Conservation (phyloP, 208 protist species). For the Balamuthia mandrillaris region DNA sequence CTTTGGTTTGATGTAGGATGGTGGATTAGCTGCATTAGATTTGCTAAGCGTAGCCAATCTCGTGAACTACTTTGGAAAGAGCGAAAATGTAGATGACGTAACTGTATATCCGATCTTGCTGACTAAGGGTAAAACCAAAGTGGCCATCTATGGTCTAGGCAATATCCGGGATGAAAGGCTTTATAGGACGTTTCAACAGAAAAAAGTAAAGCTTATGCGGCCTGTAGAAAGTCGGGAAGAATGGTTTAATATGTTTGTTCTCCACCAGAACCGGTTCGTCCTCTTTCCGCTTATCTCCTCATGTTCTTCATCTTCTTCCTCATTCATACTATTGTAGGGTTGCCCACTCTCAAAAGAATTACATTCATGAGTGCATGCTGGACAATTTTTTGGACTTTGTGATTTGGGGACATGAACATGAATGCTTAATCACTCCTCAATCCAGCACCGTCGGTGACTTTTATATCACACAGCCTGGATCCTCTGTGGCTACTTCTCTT, state of each 20-base stretch:
- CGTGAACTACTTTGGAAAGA: slow-evolving; percentile 98
- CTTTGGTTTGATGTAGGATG: slow-evolving; percentile 39
- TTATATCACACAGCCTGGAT: slow-evolving; percentile 94
- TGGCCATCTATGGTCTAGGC: slow-evolving; percentile 96
- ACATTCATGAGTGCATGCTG: slow-evolving; percentile 89
- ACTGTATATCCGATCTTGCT: slow-evolving; percentile 86
- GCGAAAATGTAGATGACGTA: slow-evolving; percentile 85
- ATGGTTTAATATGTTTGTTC: slow-evolving; percentile 95
- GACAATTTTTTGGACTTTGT: slow-evolving; percentile 91
- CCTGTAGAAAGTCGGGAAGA: slow-evolving; percentile 53
- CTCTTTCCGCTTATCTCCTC: not conserved
- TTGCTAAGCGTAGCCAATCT: slow-evolving; percentile 86
- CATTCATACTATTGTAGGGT: slow-evolving; percentile 36
- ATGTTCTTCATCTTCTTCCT: not conserved
- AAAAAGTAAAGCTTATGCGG: slow-evolving; percentile 53
- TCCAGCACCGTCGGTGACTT: slow-evolving; percentile 68
- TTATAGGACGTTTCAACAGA: slow-evolving; percentile 87
- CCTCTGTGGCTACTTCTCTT: slow-evolving; percentile 90
- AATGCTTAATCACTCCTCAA: slow-evolving; percentile 88
- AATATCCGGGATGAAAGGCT: slow-evolving; percentile 96
- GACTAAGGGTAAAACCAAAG: slow-evolving; percentile 71
- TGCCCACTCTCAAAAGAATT: slow-evolving; percentile 73
- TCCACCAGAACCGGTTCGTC: slow-evolving; percentile 94
- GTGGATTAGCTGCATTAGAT: slow-evolving; percentile 86
- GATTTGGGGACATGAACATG: slow-evolving; percentile 99